These are phyloP conservation scores for Raphanus sativus DNA, from an alignment of 345 rosid species.

Conservation along the genomic window DNA sequence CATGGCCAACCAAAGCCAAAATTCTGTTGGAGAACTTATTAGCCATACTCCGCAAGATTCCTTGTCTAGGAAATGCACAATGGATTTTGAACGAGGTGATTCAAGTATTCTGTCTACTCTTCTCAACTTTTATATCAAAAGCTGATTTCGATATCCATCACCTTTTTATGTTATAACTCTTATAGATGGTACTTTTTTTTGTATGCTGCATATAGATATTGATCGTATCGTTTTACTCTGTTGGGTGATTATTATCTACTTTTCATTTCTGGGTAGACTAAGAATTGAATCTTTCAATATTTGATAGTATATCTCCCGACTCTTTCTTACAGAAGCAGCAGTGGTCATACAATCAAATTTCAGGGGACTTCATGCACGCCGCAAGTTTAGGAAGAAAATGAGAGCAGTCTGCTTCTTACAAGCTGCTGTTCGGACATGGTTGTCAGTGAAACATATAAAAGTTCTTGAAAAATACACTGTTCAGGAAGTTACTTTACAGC, in stretches of 20 bases:
- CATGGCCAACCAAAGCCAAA: conserved; percentile 63
- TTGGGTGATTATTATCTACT: background rate
- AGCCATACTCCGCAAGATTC: conserved; percentile 35
- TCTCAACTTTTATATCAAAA: conserved; percentile 8
- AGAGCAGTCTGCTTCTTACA: conserved; percentile 53
- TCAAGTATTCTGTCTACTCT: conserved; percentile 11
- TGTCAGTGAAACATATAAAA: conserved; percentile 47
- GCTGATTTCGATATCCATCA: background rate
- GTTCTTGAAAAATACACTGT: conserved; percentile 19
- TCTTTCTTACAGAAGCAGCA: conserved; percentile 59
- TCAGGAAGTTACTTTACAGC: conserved; percentile 26
- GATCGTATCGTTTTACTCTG: conserved; percentile 1
- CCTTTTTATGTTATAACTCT: background rate
- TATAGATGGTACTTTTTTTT: background rate
- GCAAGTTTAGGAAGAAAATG: conserved; percentile 48
- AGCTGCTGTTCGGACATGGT: conserved; percentile 56
- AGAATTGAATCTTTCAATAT: conserved; percentile 5
- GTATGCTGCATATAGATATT: no score
- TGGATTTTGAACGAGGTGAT: conserved; percentile 50
- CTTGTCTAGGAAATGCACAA: conserved; percentile 35
- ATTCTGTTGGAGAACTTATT: conserved; percentile 40
- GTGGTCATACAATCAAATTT: conserved; percentile 60
- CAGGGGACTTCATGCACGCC: conserved; percentile 48
- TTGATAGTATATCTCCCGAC: conserved; percentile 1
- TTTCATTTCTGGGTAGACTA: conserved; percentile 7